These are phyloP conservation scores for Claviceps fusiformis DNA, from an alignment of 2,329 filamentous ascomycete species.

Conservation along the genomic window DNA sequence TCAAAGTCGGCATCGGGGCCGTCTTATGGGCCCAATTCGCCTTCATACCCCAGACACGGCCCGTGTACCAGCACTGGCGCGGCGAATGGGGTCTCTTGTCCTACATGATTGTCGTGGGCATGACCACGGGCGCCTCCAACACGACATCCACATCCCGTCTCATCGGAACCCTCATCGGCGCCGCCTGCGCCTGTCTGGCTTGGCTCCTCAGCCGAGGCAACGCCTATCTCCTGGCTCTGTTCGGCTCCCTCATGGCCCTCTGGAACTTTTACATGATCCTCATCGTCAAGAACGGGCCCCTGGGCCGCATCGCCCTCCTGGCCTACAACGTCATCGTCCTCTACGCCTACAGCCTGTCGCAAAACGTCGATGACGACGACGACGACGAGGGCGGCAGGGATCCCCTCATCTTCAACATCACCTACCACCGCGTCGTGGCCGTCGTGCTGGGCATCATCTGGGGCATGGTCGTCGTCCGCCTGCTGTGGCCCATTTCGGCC, in stretches of 20 bases:
- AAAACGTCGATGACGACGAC: constrained; percentile 65
- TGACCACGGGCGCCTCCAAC: constrained; percentile 94
- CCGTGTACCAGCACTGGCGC: constrained; percentile 74
- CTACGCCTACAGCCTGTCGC: constrained; percentile 82
- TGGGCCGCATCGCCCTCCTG: constrained; percentile 85
- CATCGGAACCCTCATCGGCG: constrained; percentile 72
- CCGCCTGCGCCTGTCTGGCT: constrained; percentile 56
- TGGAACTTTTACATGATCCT: constrained; percentile 86
- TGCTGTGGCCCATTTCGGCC: constrained; percentile 91
- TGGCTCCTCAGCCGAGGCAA: constrained; percentile 71
- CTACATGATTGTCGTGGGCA: constrained; percentile 96
- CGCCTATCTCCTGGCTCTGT: constrained; percentile 58
- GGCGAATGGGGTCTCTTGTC: constrained; percentile 94
- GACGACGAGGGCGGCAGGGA: constrained; percentile 78
- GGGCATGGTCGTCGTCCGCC: constrained; percentile 78
- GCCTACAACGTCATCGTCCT: constrained; percentile 93
- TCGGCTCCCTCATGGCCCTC: constrained; percentile 70
- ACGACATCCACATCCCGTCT: constrained; percentile 82
- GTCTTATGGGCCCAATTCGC: constrained; percentile 79
- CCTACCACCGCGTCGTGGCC: constrained; percentile 72
- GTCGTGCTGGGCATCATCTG: constrained; percentile 80
- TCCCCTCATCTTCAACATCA: constrained; percentile 79
- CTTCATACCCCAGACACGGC: constrained; percentile 66
- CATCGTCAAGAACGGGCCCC: constrained; percentile 68
- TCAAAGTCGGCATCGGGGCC: constrained; percentile 88